These are phyloP conservation scores for Stromatinia cepivora DNA, from an alignment of 2,329 filamentous ascomycete species.

Conservation along the genomic window DNA sequence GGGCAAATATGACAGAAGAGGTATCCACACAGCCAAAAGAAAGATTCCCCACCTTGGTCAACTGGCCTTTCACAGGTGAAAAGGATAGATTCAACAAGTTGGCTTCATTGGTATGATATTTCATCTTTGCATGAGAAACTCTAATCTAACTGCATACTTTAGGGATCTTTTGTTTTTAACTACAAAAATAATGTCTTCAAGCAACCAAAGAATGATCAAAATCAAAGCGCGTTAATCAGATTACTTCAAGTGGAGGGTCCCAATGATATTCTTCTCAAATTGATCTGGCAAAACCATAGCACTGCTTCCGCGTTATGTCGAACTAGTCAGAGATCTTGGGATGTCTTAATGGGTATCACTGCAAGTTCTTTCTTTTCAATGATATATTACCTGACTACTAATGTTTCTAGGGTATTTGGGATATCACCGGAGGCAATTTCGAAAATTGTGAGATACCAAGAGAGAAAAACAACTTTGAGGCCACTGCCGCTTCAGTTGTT, in stretches of 20 bases:
- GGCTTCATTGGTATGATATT: slow-evolving; percentile 7
- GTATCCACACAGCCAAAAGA: not conserved
- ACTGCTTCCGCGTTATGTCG: not conserved
- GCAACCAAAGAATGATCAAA: slow-evolving; percentile 2
- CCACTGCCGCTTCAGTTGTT: not conserved
- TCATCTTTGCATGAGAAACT: not conserved
- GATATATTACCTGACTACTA: not conserved
- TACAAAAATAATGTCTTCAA: slow-evolving; percentile 6
- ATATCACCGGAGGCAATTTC: slow-evolving; percentile 13
- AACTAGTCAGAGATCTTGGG: slow-evolving; percentile 9
- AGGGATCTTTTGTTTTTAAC: slow-evolving; percentile 11
- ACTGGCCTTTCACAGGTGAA: slow-evolving; percentile 11
- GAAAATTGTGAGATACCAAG: slow-evolving; percentile 1
- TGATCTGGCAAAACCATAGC: slow-evolving; percentile 7
- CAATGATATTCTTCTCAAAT: slow-evolving; percentile 8
- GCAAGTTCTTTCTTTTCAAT: not conserved
- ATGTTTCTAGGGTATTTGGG: slow-evolving; percentile 14
- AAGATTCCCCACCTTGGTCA: not conserved
- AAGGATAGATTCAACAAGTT: slow-evolving; percentile 5
- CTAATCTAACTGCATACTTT: not conserved
- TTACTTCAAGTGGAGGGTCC: not conserved
- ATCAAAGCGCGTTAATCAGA: slow-evolving; percentile 9
- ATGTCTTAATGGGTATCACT: slow-evolving; percentile 12
- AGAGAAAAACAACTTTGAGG: not conserved
- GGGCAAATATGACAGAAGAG: not conserved